Conservation (phyloP, 1,139 yeast genomes). For the Meyerozyma elateridarum region DNA sequence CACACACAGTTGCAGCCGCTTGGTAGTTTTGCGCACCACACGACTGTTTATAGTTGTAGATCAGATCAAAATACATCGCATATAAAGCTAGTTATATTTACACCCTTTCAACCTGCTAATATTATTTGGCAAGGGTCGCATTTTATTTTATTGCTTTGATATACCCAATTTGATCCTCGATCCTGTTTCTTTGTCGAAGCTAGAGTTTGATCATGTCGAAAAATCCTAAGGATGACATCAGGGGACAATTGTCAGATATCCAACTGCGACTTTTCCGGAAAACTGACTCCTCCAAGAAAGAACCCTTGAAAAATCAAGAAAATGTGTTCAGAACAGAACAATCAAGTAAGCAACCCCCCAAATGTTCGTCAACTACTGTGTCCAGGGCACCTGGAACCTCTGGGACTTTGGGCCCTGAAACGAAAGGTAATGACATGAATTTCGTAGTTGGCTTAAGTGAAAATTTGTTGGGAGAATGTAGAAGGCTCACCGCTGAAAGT, state of each 20-base stretch:
- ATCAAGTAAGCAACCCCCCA: constrained; percentile 4
- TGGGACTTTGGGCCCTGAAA: constrained; percentile 39
- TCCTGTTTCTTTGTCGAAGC: too few species aligned
- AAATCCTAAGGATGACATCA: constrained; percentile 34
- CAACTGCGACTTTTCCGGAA: constrained; percentile 47
- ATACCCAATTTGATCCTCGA: too few species aligned
- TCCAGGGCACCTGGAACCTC: constrained; percentile 22
- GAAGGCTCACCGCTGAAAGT: constrained; percentile 70
- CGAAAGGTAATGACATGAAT: constrained; percentile 61
- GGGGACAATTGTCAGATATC: constrained; percentile 57
- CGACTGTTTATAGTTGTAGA: constrained; percentile 2
- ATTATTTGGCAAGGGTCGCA: too few species aligned
- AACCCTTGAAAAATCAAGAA: constrained; percentile 15
- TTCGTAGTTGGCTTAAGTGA: constrained; percentile 84
- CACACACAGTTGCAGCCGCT: neutral
- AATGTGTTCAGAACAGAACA: constrained; percentile 11
- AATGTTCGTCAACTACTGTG: constrained; percentile 11
- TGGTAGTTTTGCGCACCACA: constrained; percentile 1
- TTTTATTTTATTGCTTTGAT: too few species aligned
- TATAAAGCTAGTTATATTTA: neutral
- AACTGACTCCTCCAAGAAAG: constrained; percentile 12
- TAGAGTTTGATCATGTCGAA: constrained; percentile 6
- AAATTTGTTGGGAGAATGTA: constrained; percentile 70
- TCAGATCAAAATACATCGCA: constrained; percentile 1
- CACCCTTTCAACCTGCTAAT: too few species aligned